Conservation (phyloP, 371 early-diverging fungal species). For the Mucor ambiguus region DNA sequence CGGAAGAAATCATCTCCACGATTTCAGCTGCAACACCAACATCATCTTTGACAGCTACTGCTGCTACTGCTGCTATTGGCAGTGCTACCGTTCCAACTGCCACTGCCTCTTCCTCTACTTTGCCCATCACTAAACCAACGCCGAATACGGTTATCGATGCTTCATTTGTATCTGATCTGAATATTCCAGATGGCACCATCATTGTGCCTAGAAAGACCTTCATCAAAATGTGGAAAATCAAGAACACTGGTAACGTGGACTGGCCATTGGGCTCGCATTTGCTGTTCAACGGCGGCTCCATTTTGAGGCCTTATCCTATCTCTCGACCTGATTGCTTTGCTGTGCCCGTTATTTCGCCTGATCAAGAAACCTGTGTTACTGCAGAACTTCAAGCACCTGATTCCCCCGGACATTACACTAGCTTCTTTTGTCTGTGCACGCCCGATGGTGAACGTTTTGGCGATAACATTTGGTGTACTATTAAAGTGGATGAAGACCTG, state of each 20-base stretch:
- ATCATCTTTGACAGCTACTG: neutral
- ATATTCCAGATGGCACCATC: slow-evolving; percentile 65
- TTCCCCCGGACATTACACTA: slow-evolving; percentile 59
- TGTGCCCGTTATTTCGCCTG: slow-evolving; percentile 51
- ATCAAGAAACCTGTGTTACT: slow-evolving; percentile 56
- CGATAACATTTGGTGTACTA: slow-evolving; percentile 66
- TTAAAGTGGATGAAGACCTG: slow-evolving; percentile 41
- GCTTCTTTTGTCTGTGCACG: slow-evolving; percentile 65
- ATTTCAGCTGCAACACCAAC: neutral
- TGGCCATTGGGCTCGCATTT: slow-evolving; percentile 70
- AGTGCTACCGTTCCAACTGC: neutral
- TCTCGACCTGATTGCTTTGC: slow-evolving; percentile 35
- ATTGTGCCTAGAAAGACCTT: slow-evolving; percentile 33
- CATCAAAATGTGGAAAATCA: slow-evolving; percentile 69
- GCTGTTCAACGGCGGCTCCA: slow-evolving; percentile 58
- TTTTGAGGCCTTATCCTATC: slow-evolving; percentile 33
- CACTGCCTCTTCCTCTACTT: neutral
- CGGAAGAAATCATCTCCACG: neutral
- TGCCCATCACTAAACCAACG: neutral
- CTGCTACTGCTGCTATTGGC: neutral
- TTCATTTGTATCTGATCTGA: slow-evolving; percentile 68
- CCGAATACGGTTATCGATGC: slow-evolving; percentile 26
- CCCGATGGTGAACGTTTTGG: slow-evolving; percentile 69
- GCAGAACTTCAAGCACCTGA: slow-evolving; percentile 71
- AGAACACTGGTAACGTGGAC: slow-evolving; percentile 59